Conservation (phyloP, 2,329 filamentous ascomycete genomes). For the Penicillium olsonii region DNA sequence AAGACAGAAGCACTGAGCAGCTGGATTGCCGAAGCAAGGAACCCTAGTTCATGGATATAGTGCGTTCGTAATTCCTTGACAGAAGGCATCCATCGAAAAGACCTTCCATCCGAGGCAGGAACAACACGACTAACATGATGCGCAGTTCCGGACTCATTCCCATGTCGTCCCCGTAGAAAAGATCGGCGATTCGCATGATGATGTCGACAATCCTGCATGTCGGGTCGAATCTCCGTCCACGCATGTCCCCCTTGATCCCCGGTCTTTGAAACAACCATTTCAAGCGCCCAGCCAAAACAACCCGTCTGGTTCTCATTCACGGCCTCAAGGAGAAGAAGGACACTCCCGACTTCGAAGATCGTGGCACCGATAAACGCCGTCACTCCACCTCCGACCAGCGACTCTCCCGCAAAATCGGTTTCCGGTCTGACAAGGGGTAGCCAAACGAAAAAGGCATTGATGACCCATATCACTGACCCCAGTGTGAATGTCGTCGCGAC, state of each 20-base stretch:
- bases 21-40: constrained; percentile 61
- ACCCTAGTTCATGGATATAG: constrained; percentile 64
- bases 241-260: constrained; percentile 15
- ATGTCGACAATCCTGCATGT: constrained; percentile 37
- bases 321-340: constrained; percentile 66
- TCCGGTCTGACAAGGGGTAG: constrained; percentile 58
- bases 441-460: constrained; percentile 66
- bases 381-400: constrained; percentile 58
- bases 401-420: constrained; percentile 58
- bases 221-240: constrained; percentile 17
- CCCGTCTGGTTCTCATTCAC: constrained; percentile 66
- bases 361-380: constrained; percentile 68
- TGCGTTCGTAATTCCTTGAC: constrained; percentile 58
- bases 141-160: background rate
- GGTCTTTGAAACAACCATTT: constrained; percentile 48
- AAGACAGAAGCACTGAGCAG: constrained; percentile 63
- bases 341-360: constrained; percentile 64
- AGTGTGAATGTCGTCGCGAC: constrained; percentile 57
- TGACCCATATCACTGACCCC: constrained; percentile 57
- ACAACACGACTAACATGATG: constrained; percentile 7
- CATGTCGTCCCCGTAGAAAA: constrained; percentile 2
- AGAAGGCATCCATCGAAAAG: constrained; percentile 64
- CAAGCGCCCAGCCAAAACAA: constrained; percentile 70
- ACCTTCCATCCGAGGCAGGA: constrained; percentile 20
- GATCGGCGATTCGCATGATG: constrained; percentile 45